phyloP scores from a whole-genome alignment of 768 basidiomycete genomes.

The Russula griseocarnosa region DNA sequence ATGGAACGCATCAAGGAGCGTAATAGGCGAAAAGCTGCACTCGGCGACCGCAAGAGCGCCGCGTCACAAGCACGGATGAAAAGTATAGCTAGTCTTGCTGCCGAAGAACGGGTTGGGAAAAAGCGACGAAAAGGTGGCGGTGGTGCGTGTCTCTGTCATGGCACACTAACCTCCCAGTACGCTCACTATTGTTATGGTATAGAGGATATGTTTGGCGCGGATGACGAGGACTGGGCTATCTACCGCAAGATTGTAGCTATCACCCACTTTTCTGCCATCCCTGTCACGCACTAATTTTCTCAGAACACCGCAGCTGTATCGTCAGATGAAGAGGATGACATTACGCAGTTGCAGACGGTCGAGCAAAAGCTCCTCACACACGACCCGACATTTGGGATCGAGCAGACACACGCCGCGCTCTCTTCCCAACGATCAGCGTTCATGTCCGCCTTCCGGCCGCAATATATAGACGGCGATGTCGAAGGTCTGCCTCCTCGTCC shows the following conservation, averaged over 20 bases:
- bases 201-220: slow-evolving; percentile 92
- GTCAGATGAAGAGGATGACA: slow-evolving; percentile 88
- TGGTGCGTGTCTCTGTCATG: slow-evolving; percentile 44
- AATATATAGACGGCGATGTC: slow-evolving; percentile 70
- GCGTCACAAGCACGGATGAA: slow-evolving; percentile 93
- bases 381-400: slow-evolving; percentile 79
- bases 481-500: slow-evolving; percentile 42
- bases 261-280: neutral
- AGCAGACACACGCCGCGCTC: slow-evolving; percentile 78
- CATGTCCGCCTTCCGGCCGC: slow-evolving; percentile 78
- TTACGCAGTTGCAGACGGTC: slow-evolving; percentile 61
- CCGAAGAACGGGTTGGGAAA: slow-evolving; percentile 75
- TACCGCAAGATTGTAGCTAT: slow-evolving; percentile 88
- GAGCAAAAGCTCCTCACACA: slow-evolving; percentile 77
- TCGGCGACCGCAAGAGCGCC: slow-evolving; percentile 74
- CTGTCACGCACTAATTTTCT: slow-evolving; percentile 4
- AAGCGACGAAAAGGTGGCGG: slow-evolving; percentile 81
- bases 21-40: slow-evolving; percentile 68
- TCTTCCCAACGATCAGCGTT: slow-evolving; percentile 77
- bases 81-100: slow-evolving; percentile 85
- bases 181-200: neutral
- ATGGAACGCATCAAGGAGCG: slow-evolving; percentile 86
- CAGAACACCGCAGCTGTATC: slow-evolving; percentile 69
- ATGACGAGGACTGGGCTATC: slow-evolving; percentile 96
- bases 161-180: slow-evolving; percentile 30